phyloP scores from a whole-genome alignment of 2,329 filamentous ascomycete species.

The Colletotrichum caudatum region DNA sequence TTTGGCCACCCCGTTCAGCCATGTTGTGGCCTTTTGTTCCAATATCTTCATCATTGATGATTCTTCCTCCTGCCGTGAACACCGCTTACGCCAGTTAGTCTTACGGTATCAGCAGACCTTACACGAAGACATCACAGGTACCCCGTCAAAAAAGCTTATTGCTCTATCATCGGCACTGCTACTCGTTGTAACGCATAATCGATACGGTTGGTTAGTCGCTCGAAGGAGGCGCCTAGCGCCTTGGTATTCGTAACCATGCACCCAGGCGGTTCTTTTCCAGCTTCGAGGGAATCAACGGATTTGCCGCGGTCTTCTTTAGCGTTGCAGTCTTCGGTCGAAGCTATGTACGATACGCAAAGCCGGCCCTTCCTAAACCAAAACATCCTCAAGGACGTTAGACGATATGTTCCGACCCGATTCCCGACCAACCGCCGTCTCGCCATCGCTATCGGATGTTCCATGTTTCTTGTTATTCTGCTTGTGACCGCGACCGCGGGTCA shows the following conservation, averaged over 20 bases:
- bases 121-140: background rate
- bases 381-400: background rate
- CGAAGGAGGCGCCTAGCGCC: background rate
- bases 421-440: conserved; percentile 23
- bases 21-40: background rate
- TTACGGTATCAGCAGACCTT: background rate
- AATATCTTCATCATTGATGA: too few species aligned
- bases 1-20: background rate
- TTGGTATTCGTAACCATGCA: background rate
- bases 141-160: background rate
- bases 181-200: background rate
- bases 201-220: background rate
- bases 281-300: conserved; percentile 18
- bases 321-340: conserved; percentile 20
- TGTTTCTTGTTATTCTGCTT: conserved; percentile 14
- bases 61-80: background rate
- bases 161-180: background rate
- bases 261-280: background rate
- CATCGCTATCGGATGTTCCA: background rate
- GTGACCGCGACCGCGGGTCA: background rate
- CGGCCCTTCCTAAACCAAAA: conserved; percentile 20
- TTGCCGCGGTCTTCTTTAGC: conserved; percentile 20
- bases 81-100: background rate
- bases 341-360: conserved; percentile 1
- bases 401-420: conserved; percentile 7